Base-by-base conservation (phyloP, 176 grass and related monocot genomes). In the Oryza rufipogon region DNA sequence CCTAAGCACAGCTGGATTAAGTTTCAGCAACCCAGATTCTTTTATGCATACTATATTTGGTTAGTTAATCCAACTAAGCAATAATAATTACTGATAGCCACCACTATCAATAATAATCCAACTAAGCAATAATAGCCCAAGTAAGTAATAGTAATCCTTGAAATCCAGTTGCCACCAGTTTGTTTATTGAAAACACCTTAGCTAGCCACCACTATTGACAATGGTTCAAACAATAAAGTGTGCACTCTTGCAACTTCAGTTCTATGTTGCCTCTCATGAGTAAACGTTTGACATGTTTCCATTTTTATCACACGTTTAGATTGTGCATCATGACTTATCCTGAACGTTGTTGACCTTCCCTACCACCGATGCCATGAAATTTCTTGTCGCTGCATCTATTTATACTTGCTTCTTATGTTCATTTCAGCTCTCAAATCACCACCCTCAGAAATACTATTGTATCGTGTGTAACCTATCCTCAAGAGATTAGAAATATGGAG, bases 401-500 rank as follows among this genome's bases (percentile, higher is more conserved):
- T 75, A 84, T 83, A 83, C 41, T 32, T 79, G 63, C 69, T n/a
- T 26, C 73, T 17, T 52, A 32, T 48, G 60, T 51, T 64, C 58
- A 86, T 11, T 74, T 78, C 28, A 36, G n/a, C 28, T 64, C 54
- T 83, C 68, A 72, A 32, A 83, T 68, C 6, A 2, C 15, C 6
- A 2, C 47, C 26, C 16, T 70, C 16, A 20, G 9, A 34, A 86
- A 20, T 80, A 41, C 30, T n/a, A 58, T 58, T 58, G 51, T 51
- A 15, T 25, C 63, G 63, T 63, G 2, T 79, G 71, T 45, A 52
- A 48, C 64, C 12, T 41, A 13, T 51, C 39, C 64, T 83, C 75
- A 51, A 61, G 76, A 85, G 78, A 77, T 74, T 66, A 41, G 10
- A 58, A 70, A 79, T 7, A 88, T 92, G 88, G 86, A 91, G 44